These are phyloP conservation scores for Isabelozyma heimii DNA, from an alignment of 805 yeast genomes.

Conservation along the genomic window DNA sequence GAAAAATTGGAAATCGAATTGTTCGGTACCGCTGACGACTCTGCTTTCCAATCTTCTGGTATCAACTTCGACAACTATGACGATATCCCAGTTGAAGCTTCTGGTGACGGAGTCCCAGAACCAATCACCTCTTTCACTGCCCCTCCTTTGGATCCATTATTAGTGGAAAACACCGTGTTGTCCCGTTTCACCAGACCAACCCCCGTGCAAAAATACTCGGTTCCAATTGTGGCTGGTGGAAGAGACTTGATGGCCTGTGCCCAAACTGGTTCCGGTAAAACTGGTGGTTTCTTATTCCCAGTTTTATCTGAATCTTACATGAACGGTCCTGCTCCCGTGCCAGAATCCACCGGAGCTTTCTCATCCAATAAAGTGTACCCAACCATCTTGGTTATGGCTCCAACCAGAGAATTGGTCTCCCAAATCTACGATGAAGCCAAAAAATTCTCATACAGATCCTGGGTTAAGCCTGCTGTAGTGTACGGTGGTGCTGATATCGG, in stretches of 20 bases:
- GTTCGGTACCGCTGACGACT: slow-evolving; percentile 77
- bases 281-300: slow-evolving; percentile 99
- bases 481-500: slow-evolving; percentile 98
- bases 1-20: slow-evolving; percentile 71
- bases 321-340: slow-evolving; percentile 74
- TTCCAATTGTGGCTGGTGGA: slow-evolving; percentile 84
- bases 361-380: slow-evolving; percentile 84
- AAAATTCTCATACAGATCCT: slow-evolving; percentile 94
- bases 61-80: slow-evolving; percentile 98
- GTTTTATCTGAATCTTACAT: slow-evolving; percentile 87
- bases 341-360: slow-evolving; percentile 48
- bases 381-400: slow-evolving; percentile 93
- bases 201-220: slow-evolving; percentile 92
- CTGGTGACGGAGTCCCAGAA: slow-evolving; percentile 94
- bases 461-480: slow-evolving; percentile 95
- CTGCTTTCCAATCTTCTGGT: slow-evolving; percentile 86
- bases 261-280: slow-evolving; percentile 98
- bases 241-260: slow-evolving; percentile 98
- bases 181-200: slow-evolving; percentile 96
- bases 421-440: slow-evolving; percentile 96
- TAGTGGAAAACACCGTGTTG: slow-evolving; percentile 80
- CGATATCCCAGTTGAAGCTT: slow-evolving; percentile 97
- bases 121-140: slow-evolving; percentile 82
- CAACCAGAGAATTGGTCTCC: slow-evolving; percentile 98
- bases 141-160: slow-evolving; percentile 86